Conservation (phyloP, 2,329 filamentous ascomycete species). For the Albophoma yamanashiensis region DNA sequence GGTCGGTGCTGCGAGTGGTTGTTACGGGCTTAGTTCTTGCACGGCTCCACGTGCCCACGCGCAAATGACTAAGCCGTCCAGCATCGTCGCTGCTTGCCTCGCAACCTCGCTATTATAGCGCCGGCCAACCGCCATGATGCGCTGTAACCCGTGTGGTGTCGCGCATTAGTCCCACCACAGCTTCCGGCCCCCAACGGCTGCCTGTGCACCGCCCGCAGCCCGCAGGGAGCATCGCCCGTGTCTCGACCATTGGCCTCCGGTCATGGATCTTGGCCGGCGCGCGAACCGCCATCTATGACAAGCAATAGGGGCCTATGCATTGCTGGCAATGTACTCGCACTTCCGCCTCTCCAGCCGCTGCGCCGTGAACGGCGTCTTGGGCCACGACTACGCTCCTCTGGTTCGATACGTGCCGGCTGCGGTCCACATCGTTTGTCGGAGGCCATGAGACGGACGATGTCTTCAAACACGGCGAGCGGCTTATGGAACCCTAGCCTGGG, state of each 20-base stretch:
- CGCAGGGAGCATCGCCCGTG: slow-evolving; percentile 1
- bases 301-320: slow-evolving; percentile 6
- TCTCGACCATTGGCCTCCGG: slow-evolving; percentile 9
- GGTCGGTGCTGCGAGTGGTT: background rate
- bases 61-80: slow-evolving; percentile 23
- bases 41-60: slow-evolving; percentile 22
- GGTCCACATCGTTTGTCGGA: background rate
- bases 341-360: background rate
- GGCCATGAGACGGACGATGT: slow-evolving; percentile 6
- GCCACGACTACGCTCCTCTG: background rate
- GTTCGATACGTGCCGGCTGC: background rate
- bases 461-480: slow-evolving; percentile 3
- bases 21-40: slow-evolving; percentile 2
- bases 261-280: slow-evolving; percentile 4
- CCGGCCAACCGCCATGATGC: background rate
- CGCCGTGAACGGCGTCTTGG: background rate
- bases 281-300: slow-evolving; percentile 9
- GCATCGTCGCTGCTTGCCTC: background rate
- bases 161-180: background rate
- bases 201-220: background rate
- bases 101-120: background rate
- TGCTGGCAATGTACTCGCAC: slow-evolving; percentile 16
- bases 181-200: slow-evolving; percentile 1
- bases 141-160: background rate
- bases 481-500: slow-evolving; percentile 19